Evolutionary conservation across 2,329 filamentous ascomycete species (phyloP), one percentile per base, ranked within the genome.

Genomic region (Stagonosporopsis tanaceti): DNA sequence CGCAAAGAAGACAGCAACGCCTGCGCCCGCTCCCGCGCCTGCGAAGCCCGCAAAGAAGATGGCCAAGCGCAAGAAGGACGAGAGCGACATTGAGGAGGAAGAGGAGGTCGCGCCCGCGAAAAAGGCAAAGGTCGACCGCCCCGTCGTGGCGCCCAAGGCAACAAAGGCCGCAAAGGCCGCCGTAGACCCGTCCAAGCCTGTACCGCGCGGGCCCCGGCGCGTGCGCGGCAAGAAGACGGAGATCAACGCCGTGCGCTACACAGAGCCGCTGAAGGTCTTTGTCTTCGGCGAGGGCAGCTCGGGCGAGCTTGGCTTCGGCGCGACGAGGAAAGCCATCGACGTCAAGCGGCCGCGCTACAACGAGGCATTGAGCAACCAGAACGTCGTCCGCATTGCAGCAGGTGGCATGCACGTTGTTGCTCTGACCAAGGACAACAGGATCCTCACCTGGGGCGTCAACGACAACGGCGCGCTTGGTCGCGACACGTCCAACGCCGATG

Each of bases 361-460:
- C 71, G 78, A 82, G 45, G 80, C 84, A 56, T 80, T 92, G 38
- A 77, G 79, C 59, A 79, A 79, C 35, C 83, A 88, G 51, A 85
- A 87, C 42, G 86, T 95, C 34, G 90, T 95, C 2, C 87, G 91
- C 75, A 77, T 96, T 55, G 87, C 90, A 47, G 87, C 89, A 59
- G 92, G 92, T 59, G 91, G 91, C 54, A 94, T 96, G 91, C 92
- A 96, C 77, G 87, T 84, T 50, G 81, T 90, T 61, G 91, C 89
- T 3, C 79, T 95, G 50, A 94, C 92, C 47, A 84, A 88, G 65
- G 89, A 94, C 75, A 92, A 93, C 81, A 88, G 88, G 78, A 90
- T 96, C 65, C 79, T 92, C 51, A 93, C 90, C 27, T 96, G 92
- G 92, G 92, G 92, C 51, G 91, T 95, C 66, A 95, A 95, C 72